These are phyloP conservation scores for Coniochaeta sp. DNA, from an alignment of 2,329 filamentous ascomycete species.

Conservation along the genomic window DNA sequence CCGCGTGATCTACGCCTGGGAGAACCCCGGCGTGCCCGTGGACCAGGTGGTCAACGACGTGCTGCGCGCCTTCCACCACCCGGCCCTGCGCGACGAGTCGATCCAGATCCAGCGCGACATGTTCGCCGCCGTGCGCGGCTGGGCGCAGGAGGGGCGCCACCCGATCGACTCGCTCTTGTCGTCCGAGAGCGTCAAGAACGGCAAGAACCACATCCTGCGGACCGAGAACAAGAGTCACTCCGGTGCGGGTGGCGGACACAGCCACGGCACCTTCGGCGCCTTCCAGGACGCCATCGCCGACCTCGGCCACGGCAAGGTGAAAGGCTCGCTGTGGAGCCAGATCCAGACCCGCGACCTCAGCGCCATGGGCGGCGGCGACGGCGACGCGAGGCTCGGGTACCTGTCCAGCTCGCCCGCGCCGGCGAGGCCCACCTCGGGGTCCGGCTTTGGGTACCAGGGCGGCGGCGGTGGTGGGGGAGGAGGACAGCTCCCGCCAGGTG, in stretches of 20 bases:
- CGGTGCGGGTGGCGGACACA: slow-evolving; percentile 15
- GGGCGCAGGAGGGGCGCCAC: slow-evolving; percentile 65
- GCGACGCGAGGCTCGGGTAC: slow-evolving; percentile 12
- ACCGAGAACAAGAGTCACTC: slow-evolving; percentile 15
- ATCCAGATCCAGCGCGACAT: slow-evolving; percentile 80
- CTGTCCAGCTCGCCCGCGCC: slow-evolving; percentile 28
- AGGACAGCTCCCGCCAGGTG: background rate
- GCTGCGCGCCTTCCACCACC: slow-evolving; percentile 82
- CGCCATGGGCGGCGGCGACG: slow-evolving; percentile 44
- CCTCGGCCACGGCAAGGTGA: slow-evolving; percentile 47
- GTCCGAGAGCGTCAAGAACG: slow-evolving; percentile 73
- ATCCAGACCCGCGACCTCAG: slow-evolving; percentile 51
- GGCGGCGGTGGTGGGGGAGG: background rate
- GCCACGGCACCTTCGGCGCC: slow-evolving; percentile 30
- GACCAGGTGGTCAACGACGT: slow-evolving; percentile 80
- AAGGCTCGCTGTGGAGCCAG: slow-evolving; percentile 54
- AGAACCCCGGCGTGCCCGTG: slow-evolving; percentile 74
- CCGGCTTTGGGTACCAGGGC: slow-evolving; percentile 28
- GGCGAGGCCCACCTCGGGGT: slow-evolving; percentile 22
- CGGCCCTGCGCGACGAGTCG: slow-evolving; percentile 66
- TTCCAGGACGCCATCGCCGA: slow-evolving; percentile 25
- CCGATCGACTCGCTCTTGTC: slow-evolving; percentile 70
- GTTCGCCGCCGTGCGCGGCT: slow-evolving; percentile 78
- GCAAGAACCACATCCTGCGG: slow-evolving; percentile 66
- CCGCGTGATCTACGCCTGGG: slow-evolving; percentile 86